Evolutionary conservation across 2,329 filamentous ascomycete species (phyloP), one percentile per base, ranked within the genome.

Genomic region (Beauveria caledonica): DNA sequence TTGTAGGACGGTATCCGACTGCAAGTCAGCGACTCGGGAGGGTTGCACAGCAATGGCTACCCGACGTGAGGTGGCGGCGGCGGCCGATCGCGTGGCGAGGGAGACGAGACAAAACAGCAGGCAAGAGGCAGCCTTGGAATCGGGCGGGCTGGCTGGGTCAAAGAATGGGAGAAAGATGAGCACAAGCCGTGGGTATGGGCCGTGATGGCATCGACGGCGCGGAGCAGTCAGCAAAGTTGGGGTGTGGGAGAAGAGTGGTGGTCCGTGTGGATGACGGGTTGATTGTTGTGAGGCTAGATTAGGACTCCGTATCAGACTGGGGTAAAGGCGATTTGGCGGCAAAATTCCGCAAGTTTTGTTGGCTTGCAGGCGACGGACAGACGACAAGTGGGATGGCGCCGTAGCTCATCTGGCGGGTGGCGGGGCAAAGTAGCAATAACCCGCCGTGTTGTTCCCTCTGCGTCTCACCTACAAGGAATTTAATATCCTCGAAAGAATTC

Each of bases 281-380:
- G 55, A 58, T 50, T 59, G 48, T 59, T 45, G 56, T 52, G 56
- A 59, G 46, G 56, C 48, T 36, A 23, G 33, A 36, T 36, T 11
- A 36, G 33, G 33, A 36, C 33, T 36, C 33, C 33, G 33, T 36
- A 36, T 36, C 33, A 36, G 33, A 33, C 52, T 48, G 54, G 54
- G 44, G 53, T 55, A 55, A 23, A 56, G 21, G 40, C n/a, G 40
- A 45, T 23, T 57, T 39, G 42, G 54, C 54, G n/a, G 27, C 27
- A 36, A 36, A 36, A 36, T 36, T 36, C 33, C 33, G 33, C 33
- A 36, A 36, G 33, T 36, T 13, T 36, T 36, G 33, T 36, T 36
- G 13, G 33, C 29, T 33, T 29, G 8, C 27, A 29, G 27, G 27
- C 27, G 29, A 33, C 29, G 13, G 29, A 33, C 29, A 33, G 29